Conservation (phyloP, 306 rosid species). For the Casuarina equisetifolia region DNA sequence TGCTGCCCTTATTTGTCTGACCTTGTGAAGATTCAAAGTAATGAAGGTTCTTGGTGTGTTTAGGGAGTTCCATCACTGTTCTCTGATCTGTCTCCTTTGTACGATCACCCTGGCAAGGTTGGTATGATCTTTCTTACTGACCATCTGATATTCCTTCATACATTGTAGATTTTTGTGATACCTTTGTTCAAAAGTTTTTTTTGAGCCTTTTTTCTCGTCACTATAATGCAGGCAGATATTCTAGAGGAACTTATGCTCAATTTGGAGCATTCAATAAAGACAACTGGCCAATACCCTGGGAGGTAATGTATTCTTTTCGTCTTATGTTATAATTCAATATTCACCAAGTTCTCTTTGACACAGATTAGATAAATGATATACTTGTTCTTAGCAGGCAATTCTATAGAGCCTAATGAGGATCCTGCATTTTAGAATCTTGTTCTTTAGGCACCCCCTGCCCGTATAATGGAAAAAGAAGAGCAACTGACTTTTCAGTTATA, state of each 20-base stretch:
- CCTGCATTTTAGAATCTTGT: not conserved
- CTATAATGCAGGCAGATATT: constrained; percentile 78
- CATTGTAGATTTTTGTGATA: constrained; percentile 1
- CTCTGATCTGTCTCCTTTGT: constrained; percentile 92
- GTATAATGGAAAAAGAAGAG: not conserved
- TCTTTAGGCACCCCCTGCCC: not conserved
- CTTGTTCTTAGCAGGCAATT: not conserved
- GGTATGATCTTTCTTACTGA: constrained; percentile 28
- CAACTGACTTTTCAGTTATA: not conserved
- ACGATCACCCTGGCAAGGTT: constrained; percentile 93
- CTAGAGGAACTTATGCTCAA: constrained; percentile 81
- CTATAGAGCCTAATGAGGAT: not conserved
- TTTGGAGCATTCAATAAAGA: constrained; percentile 72
- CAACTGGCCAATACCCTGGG: constrained; percentile 67
- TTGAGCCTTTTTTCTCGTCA: constrained; percentile 17
- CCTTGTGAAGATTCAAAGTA: constrained; percentile 14
- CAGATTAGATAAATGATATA: not conserved
- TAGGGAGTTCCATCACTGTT: constrained; percentile 98
- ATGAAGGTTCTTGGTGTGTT: constrained; percentile 27
- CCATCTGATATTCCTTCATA: constrained; percentile 2
- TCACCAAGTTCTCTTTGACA: not conserved
- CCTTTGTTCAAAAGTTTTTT: constrained; percentile 1
- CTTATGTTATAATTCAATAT: constrained; percentile 6
- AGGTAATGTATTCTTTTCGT: constrained; percentile 46
- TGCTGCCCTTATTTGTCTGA: constrained; percentile 17